Base-by-base conservation (phyloP, 108 stramenopile species). In the Aurantiochytrium sp. region DNA sequence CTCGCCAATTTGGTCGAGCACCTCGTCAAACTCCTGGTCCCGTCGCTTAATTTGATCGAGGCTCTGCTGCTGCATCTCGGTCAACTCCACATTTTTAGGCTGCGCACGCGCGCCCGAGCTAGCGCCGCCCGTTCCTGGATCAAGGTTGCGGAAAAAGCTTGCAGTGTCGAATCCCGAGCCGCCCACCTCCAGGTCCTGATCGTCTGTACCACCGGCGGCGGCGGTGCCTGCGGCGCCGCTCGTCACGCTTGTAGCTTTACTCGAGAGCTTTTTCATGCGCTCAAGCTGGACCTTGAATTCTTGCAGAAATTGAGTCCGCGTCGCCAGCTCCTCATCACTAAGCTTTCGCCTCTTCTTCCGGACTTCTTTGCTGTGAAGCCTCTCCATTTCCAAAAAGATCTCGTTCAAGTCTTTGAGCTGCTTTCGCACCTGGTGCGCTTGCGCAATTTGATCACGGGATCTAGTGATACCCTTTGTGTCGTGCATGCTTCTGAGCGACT, bases 381-480 rank as follows among this genome's bases (percentile, higher is more conserved):
- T 83, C 51, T 83, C 76, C 76, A 83, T 83, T 23, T 83, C 76
- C n/a, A 45, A 45, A 83, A 83, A 83, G n/a, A 35, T 21, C 12
- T 53, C 51, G 0, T 47, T 6, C 14, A 83, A 45, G 12, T 83
- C 76, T 83, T 83, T 83, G 25, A 83, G 76, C 51, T 83, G 45
- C 23, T 23, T 83, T 12, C 76, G 76, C 12, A 83, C 51, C 51
- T 83, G 76, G 25, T 83, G 76, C 45, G 76, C 76, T 23, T 53
- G 45, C 12, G 45, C 76, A 53, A 83, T 83, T 23, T 83, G 76
- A 23, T 83, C 76, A 12, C 76, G 76, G n/a, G 76, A 53, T 35
- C 76, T 8, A 12, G 76, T 53, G n/a, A 53, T 83, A 6, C 76
- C 76, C 28, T 83, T 83, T 12, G 49, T 21, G 76, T 47, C 76